These are phyloP conservation scores for Clonostachys rosea DNA, from an alignment of 2,329 filamentous ascomycete species.

Conservation along the genomic window DNA sequence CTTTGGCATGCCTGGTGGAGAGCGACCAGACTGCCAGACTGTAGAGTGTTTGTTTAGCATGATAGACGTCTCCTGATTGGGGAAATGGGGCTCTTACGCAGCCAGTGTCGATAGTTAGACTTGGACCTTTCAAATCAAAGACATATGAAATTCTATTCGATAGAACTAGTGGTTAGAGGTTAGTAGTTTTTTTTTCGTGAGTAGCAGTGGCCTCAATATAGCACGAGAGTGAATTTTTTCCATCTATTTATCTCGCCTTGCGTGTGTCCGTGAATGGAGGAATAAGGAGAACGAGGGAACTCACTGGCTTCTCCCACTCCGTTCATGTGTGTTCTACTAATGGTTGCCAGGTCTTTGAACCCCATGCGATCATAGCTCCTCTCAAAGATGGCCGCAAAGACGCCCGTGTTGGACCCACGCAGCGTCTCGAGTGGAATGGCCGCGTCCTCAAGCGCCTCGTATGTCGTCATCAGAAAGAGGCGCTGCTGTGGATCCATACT, in stretches of 20 bases:
- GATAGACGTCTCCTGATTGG: too few relatives aligned
- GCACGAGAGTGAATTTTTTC: too few relatives aligned
- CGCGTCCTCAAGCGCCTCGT: conserved; percentile 32
- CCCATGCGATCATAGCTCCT: conserved; percentile 19
- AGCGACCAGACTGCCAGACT: conserved; percentile 23
- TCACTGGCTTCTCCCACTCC: conserved; percentile 11
- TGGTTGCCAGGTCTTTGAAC: neutral
- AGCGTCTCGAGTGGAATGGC: conserved; percentile 11
- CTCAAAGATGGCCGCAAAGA: conserved; percentile 27
- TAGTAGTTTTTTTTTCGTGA: too few relatives aligned
- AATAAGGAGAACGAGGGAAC: too few relatives aligned
- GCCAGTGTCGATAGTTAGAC: conserved; percentile 24
- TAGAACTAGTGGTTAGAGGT: conserved; percentile 10
- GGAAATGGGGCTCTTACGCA: conserved; percentile 9
- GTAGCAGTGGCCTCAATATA: too few relatives aligned
- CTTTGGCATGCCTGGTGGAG: conserved; percentile 16
- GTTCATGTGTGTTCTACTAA: conserved; percentile 15
- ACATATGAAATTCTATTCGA: conserved; percentile 28
- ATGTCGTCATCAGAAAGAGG: conserved; percentile 26
- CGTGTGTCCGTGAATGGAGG: too few relatives aligned
- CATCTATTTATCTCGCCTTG: too few relatives aligned
- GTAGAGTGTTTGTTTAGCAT: too few relatives aligned
- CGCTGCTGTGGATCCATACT: conserved; percentile 50
- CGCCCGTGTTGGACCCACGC: conserved; percentile 22
- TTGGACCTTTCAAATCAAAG: conserved; percentile 28